These are phyloP conservation scores for Tetraselmis chui DNA, from an alignment of 139 green algal genomes.

Conservation along the genomic window DNA sequence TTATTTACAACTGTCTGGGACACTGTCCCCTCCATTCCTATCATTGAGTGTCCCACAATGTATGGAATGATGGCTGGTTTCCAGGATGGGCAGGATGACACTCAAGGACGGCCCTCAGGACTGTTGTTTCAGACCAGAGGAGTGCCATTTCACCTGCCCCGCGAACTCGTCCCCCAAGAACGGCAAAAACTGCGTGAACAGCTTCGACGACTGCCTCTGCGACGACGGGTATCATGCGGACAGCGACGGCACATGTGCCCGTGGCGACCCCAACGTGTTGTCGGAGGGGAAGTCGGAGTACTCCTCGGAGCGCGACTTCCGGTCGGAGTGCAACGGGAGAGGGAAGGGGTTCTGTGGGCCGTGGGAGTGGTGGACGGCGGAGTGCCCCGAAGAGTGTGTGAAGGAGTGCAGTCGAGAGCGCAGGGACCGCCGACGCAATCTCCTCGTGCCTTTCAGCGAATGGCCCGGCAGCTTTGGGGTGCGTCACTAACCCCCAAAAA, in stretches of 20 bases:
- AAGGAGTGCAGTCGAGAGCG: background rate
- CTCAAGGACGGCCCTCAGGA: background rate
- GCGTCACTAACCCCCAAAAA: background rate
- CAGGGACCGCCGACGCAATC: too few species aligned
- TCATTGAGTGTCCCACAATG: too few species aligned
- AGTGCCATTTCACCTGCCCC: background rate
- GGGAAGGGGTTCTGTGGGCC: background rate
- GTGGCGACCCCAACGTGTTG: background rate
- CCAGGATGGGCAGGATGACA: background rate
- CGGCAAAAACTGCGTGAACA: background rate
- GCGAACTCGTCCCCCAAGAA: background rate
- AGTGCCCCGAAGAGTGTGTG: background rate
- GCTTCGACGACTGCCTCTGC: background rate
- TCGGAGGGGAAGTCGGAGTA: background rate
- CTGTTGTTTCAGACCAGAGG: background rate
- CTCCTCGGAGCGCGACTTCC: background rate
- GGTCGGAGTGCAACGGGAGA: background rate
- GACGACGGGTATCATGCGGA: background rate
- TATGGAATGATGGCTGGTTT: too few species aligned
- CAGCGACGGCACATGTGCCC: too few species aligned
- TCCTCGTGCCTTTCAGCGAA: background rate
- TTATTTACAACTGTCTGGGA: too few species aligned
- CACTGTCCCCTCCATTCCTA: too few species aligned
- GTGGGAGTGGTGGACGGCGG: background rate
- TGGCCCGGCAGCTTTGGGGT: background rate